phyloP scores from a whole-genome alignment of 305 asterid genomes.

The Coffea humblotiana region DNA sequence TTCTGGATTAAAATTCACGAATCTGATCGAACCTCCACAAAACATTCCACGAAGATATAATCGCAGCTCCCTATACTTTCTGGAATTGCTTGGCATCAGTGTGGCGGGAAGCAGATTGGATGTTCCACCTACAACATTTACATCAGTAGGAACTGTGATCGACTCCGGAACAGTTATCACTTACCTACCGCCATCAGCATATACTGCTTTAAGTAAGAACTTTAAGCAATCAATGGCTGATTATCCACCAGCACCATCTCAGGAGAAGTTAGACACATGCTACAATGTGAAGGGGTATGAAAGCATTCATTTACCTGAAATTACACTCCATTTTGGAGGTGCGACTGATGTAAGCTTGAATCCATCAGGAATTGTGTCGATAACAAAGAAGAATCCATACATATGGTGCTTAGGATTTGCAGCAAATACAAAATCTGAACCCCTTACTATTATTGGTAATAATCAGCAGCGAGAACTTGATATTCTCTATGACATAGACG shows the following conservation, averaged over 20 bases:
- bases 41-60: fast-evolving
- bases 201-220: background rate
- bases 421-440: background rate
- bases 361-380: background rate
- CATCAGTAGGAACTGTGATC: background rate
- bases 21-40: background rate
- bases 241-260: background rate
- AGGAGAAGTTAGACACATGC: background rate
- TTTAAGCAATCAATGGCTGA: background rate
- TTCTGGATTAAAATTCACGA: background rate
- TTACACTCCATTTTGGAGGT: constrained; percentile 3
- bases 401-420: constrained; percentile 8
- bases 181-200: background rate
- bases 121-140: background rate
- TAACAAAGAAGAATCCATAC: background rate
- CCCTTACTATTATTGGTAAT: constrained; percentile 7
- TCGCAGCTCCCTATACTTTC: background rate
- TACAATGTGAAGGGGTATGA: background rate
- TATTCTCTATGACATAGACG: background rate
- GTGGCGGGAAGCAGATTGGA: constrained; percentile 4
- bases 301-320: background rate
- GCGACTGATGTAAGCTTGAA: constrained; percentile 3
- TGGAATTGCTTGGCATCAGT: constrained; percentile 15
- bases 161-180: constrained; percentile 11
- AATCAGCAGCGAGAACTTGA: constrained; percentile 6